Evolutionary conservation across 202 grass and related monocot genomes (phyloP).

Genomic region (Miscanthus sacchariflorus): DNA sequence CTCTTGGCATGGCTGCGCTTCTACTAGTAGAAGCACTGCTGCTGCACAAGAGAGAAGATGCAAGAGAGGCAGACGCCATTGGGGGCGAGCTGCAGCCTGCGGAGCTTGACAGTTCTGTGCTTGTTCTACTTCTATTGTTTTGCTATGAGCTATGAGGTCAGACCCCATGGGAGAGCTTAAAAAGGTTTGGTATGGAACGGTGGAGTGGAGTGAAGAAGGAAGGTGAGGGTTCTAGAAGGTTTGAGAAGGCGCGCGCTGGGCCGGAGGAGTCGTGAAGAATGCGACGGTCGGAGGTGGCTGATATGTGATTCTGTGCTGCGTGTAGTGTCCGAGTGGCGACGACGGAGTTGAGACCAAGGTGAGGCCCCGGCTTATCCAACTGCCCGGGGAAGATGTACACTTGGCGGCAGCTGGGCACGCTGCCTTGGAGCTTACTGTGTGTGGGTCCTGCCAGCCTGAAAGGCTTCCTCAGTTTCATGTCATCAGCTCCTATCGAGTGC

Average conservation of each 20-base stretch:
- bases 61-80: conserved; percentile 57
- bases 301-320: background rate
- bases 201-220: background rate
- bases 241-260: conserved; percentile 48
- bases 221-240: conserved; percentile 50
- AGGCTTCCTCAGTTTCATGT: background rate
- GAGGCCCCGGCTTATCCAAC: conserved; percentile 44
- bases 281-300: conserved; percentile 44
- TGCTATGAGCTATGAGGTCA: background rate
- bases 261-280: conserved; percentile 54
- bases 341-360: conserved; percentile 33
- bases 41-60: conserved; percentile 37
- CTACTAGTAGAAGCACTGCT: background rate
- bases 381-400: conserved; percentile 32
- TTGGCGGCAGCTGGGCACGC: conserved; percentile 28
- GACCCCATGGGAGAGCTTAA: conserved; percentile 30
- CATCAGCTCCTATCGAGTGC: background rate
- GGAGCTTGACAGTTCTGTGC: background rate
- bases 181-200: conserved; percentile 18
- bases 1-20: conserved; percentile 1
- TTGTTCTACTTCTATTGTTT: conserved; percentile 18
- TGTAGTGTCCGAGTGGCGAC: conserved; percentile 41
- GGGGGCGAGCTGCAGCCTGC: conserved; percentile 14
- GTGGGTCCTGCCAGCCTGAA: background rate
- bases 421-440: background rate